Evolutionary conservation across 2,329 filamentous ascomycete genomes (phyloP).

Genomic region (Leptographium procerum): DNA sequence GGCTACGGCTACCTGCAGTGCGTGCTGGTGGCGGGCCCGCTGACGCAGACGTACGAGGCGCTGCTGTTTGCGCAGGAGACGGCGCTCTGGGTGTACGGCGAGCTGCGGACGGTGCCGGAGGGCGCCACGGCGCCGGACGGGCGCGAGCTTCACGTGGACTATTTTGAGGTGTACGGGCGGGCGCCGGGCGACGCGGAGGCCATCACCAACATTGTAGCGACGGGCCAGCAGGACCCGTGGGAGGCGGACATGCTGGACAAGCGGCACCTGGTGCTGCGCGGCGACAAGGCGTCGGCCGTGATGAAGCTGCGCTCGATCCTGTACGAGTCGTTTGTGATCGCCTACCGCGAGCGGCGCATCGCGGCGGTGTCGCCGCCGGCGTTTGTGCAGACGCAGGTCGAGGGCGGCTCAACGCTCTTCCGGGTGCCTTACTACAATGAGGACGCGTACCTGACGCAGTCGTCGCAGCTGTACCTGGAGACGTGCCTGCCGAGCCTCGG

Average conservation of each 20-base stretch:
- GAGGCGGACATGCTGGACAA: constrained; percentile 42
- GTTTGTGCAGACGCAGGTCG: constrained; percentile 89
- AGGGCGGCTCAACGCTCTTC: constrained; percentile 87
- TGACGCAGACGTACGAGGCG: constrained; percentile 87
- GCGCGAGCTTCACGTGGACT: constrained; percentile 86
- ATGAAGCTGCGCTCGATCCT: constrained; percentile 78
- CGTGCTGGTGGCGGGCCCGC: constrained; percentile 60
- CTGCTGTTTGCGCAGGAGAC: constrained; percentile 77
- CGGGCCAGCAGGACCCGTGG: constrained; percentile 50
- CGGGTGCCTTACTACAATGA: constrained; percentile 54
- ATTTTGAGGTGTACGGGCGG: constrained; percentile 57
- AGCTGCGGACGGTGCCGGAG: constrained; percentile 69
- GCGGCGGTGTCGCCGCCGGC: constrained; percentile 81
- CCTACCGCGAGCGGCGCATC: constrained; percentile 66
- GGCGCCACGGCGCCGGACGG: constrained; percentile 69
- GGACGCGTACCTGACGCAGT: constrained; percentile 88
- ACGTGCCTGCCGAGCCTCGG: constrained; percentile 83
- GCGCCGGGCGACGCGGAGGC: constrained; percentile 82
- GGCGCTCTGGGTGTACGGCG: constrained; percentile 72
- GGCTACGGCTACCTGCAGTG: constrained; percentile 81
- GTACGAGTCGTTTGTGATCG: constrained; percentile 67
- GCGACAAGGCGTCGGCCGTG: constrained; percentile 71
- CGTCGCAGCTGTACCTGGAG: constrained; percentile 94
- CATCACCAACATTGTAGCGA: constrained; percentile 65
- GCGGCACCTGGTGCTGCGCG: constrained; percentile 75